These are phyloP conservation scores for Pisolithus microcarpus DNA, from an alignment of 768 basidiomycete genomes.

Conservation along the genomic window DNA sequence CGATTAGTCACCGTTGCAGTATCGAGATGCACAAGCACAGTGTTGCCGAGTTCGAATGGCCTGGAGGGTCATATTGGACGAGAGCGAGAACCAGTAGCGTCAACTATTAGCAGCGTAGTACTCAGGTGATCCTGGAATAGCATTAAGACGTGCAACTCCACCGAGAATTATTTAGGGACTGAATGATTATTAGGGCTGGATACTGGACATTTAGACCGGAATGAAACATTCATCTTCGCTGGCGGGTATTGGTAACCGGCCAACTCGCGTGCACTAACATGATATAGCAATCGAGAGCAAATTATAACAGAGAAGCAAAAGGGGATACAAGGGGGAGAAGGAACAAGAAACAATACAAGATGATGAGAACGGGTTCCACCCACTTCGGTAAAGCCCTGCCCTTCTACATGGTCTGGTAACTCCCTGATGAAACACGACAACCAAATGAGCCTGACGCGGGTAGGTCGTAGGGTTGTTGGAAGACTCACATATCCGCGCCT, in stretches of 20 bases:
- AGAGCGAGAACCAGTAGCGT: slow-evolving; percentile 4
- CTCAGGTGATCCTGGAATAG: background rate
- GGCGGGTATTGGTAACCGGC: background rate
- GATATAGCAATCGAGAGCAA: background rate
- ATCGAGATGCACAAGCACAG: slow-evolving; percentile 84
- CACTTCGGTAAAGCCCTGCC: slow-evolving; percentile 3
- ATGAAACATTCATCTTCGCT: background rate
- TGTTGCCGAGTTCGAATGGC: slow-evolving; percentile 81
- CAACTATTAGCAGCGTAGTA: background rate
- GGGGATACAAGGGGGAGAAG: background rate
- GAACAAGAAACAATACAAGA: slow-evolving; percentile 20
- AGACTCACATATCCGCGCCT: slow-evolving; percentile 59
- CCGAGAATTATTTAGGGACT: background rate
- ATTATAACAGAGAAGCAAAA: background rate
- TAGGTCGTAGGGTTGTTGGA: background rate
- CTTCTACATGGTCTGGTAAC: slow-evolving; percentile 24
- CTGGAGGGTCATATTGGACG: slow-evolving; percentile 47
- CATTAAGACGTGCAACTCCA: background rate
- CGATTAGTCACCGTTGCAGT: slow-evolving; percentile 31
- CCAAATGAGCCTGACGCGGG: background rate
- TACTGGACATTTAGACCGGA: background rate
- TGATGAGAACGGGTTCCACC: slow-evolving; percentile 10
- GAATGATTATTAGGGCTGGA: background rate
- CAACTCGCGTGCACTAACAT: background rate
- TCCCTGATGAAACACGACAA: slow-evolving; percentile 15